Evolutionary conservation across 352 stramenopile species (phyloP).

Genomic region (Pythium plurisporium): DNA sequence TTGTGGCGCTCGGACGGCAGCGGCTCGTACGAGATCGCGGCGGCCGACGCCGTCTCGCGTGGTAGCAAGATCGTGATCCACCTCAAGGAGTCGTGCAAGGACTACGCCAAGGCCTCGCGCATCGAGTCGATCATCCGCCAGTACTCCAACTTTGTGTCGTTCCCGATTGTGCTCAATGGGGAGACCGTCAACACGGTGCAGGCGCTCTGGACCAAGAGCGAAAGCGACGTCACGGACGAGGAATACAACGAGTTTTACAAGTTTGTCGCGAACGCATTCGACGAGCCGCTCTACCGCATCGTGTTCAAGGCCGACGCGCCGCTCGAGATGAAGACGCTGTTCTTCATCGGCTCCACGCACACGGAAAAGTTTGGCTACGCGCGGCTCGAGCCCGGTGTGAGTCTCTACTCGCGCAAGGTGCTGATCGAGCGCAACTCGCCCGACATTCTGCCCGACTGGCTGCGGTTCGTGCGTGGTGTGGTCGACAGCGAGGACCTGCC

Average conservation of each 20-base stretch:
- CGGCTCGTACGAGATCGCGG: constrained; percentile 74
- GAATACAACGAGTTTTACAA: constrained; percentile 98
- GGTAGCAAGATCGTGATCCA: constrained; percentile 98
- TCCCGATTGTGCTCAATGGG: constrained; percentile 97
- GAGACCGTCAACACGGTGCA: constrained; percentile 98
- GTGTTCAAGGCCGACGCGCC: constrained; percentile 98
- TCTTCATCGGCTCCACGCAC: constrained; percentile 97
- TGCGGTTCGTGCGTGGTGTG: constrained; percentile 87
- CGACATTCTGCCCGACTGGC: constrained; percentile 98
- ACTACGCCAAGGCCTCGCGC: too few relatives aligned
- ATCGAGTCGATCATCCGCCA: too few relatives aligned
- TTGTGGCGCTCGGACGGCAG: constrained; percentile 82
- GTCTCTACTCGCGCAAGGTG: constrained; percentile 98
- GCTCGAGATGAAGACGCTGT: constrained; percentile 97
- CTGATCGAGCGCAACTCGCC: constrained; percentile 98
- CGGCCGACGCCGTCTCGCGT: constrained; percentile 83
- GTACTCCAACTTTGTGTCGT: constrained; percentile 99
- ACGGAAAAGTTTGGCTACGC: constrained; percentile 96
- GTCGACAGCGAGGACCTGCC: constrained; percentile 98
- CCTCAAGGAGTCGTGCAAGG: constrained; percentile 97
- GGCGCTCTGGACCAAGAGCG: constrained; percentile 97
- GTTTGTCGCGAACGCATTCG: constrained; percentile 95
- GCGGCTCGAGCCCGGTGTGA: constrained; percentile 95
- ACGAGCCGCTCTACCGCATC: constrained; percentile 91
- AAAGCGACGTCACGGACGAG: constrained; percentile 94